Conservation (phyloP, 2,329 filamentous ascomycete genomes). For the Chaetomium sp. region DNA sequence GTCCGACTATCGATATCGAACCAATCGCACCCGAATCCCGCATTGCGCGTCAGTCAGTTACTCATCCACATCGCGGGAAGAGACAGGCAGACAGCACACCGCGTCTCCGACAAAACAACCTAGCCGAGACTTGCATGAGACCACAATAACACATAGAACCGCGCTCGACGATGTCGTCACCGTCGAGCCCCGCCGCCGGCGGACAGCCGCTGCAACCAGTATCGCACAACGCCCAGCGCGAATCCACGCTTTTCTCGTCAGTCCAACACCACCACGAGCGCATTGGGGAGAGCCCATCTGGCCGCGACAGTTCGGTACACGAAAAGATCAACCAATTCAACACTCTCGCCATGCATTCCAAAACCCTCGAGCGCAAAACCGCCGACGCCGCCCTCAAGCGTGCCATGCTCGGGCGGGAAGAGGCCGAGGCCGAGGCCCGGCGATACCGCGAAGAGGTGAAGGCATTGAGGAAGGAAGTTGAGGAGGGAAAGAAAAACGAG, state of each 20-base stretch:
- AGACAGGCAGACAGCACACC: constrained; percentile 11
- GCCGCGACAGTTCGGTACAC: constrained; percentile 62
- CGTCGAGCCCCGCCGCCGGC: constrained; percentile 48
- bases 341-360: constrained; percentile 61
- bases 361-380: constrained; percentile 64
- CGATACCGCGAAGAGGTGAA: constrained; percentile 63
- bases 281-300: constrained; percentile 42
- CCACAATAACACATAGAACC: constrained; percentile 25
- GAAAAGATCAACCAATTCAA: constrained; percentile 75
- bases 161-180: constrained; percentile 45
- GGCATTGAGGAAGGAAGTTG: constrained; percentile 58
- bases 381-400: constrained; percentile 67
- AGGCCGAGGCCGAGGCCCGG: constrained; percentile 69
- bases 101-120: background rate
- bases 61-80: background rate
- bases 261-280: constrained; percentile 30
- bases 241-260: constrained; percentile 44
- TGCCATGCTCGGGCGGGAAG: constrained; percentile 68
- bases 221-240: constrained; percentile 57
- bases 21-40: background rate
- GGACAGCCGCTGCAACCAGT: constrained; percentile 56
- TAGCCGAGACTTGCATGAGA: constrained; percentile 28
- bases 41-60: background rate
- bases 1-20: background rate
- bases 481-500: constrained; percentile 68